Evolutionary conservation across 768 basidiomycete species (phyloP), one percentile per base, ranked within the genome.

Genomic region (Hortiboletus flavorubellus): DNA sequence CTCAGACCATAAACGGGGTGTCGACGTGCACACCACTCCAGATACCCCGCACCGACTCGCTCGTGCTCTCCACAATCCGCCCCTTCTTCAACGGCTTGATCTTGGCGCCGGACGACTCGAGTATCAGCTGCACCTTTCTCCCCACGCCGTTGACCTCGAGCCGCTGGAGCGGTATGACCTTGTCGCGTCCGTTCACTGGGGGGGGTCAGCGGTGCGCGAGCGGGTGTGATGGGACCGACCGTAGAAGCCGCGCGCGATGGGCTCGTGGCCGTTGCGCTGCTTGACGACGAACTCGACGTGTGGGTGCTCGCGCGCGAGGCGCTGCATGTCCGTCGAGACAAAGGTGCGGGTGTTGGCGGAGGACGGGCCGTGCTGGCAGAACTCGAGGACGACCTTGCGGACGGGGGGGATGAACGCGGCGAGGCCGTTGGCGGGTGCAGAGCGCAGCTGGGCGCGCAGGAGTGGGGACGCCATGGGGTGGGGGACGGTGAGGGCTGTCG

Each of bases 21-120:
- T 85, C 82, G 60, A 88, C 88, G 63, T 95, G 93, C 58, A 94
- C 72, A 18, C 92, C 91, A 67, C 87, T 89, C 92, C 91, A 94
- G 59, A 94, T 90, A 50, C 93, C 93, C 68, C 93, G 84, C 10
- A 89, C 78, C 16, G 90, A 80, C 73, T 91, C 89, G 47, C 87
- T 85, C 30, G 80, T 82, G 65, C 88, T 91, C 76, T 90, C 84
- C 30, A 96, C 87, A 16, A 80, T 77, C 55, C 83, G 72, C 1
- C 66, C 64, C 45, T 76, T 81, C 68, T 93, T 92, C 65, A 94
- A 74, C 14, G 86, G 78, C 67, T 84, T 85, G 54, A 95, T 93
- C 72, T 91, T 90, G 43, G 86, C 83, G 23, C 93, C 93, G 7
- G 91, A 93, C 34, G 93, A 84, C 70, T 93, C 91, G 46, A 96